Base-by-base conservation (phyloP, 1,284 basidiomycete genomes). In the Fomitopsis schrenkii region DNA sequence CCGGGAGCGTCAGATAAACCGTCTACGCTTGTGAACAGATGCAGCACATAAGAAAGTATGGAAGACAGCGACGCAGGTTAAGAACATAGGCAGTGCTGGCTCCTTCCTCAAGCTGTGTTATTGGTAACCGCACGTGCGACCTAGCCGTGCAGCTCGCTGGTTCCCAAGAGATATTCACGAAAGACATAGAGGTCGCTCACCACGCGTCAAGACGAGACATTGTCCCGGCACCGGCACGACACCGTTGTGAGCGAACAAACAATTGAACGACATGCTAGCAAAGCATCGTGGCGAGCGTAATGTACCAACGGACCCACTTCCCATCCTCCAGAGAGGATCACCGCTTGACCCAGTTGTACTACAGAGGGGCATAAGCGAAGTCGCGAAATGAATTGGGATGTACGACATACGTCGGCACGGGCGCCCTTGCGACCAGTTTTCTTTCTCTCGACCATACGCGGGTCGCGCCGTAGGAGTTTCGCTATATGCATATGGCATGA, bases 371-470 rank as follows among this genome's bases (percentile, higher is more conserved):
- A 58, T 67, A 10, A 60, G 56, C 30, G 52, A 28, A 14, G 22
- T 26, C 8, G 19, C 15, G 14, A 19, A 35, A 35, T 46, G 14
- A 9, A 14, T 52, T 9, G 17, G 19, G 30, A n/a, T 41, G 53
- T 40, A 67, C 26, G 46, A 88, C 91, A 59, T 76, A 94, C 93
- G 75, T 83, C 83, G 79, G 97, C 96, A 75, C 96, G 88, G 64
- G 97, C 94, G 81, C 98, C 98, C 64, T 90, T 87, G 67, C 87
- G 75, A 63, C 93, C 93, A 8, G 97, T 95, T 83, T 98, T 98
- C 80, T 99, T 99, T 68, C 97, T 85, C 80, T 99, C 97, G 36
- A 98, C 95, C 90, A 96, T 94, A 76, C 97, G 91, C 53, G 95
- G 93, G 79, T 99, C 97, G 71, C 97, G 88, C 75, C 88, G 87